Evolutionary conservation across 345 rosid genomes (phyloP).

Genomic region (Murraya paniculata): DNA sequence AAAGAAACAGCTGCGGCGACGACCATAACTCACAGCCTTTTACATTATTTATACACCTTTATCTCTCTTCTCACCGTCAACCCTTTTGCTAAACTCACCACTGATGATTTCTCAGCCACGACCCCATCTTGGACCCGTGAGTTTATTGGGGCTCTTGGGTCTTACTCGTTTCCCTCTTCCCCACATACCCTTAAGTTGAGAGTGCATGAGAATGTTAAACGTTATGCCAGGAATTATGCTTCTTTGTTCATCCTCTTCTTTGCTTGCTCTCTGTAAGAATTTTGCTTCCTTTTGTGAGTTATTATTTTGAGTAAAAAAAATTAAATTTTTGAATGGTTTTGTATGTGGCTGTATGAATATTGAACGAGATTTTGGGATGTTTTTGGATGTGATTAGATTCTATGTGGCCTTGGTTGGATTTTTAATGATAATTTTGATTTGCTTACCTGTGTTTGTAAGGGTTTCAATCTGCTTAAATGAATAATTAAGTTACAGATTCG

Average conservation of each 20-base stretch:
- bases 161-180: slow-evolving; percentile 82
- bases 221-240: slow-evolving; percentile 83
- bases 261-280: slow-evolving; percentile 74
- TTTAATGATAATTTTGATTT: neutral
- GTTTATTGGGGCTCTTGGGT: slow-evolving; percentile 62
- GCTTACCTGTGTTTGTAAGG: neutral
- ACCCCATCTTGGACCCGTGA: slow-evolving; percentile 82
- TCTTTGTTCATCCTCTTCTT: slow-evolving; percentile 74
- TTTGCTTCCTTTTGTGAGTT: neutral
- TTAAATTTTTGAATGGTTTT: neutral
- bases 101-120: slow-evolving; percentile 64
- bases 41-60: slow-evolving; percentile 32
- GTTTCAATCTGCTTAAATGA: neutral
- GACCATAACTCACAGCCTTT: slow-evolving; percentile 23
- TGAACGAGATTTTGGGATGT: neutral
- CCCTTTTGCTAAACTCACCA: slow-evolving; percentile 84
- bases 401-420: neutral
- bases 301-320: neutral
- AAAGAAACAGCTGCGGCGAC: slow-evolving; percentile 28
- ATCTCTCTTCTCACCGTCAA: slow-evolving; percentile 68
- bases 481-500: neutral
- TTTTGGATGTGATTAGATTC: neutral
- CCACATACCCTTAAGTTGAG: slow-evolving; percentile 55
- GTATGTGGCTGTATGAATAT: neutral
- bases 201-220: slow-evolving; percentile 86